Evolutionary conservation across 2,329 filamentous ascomycete species (phyloP), one percentile per base, ranked within the genome.

Genomic region (Albifimbria verrucaria): DNA sequence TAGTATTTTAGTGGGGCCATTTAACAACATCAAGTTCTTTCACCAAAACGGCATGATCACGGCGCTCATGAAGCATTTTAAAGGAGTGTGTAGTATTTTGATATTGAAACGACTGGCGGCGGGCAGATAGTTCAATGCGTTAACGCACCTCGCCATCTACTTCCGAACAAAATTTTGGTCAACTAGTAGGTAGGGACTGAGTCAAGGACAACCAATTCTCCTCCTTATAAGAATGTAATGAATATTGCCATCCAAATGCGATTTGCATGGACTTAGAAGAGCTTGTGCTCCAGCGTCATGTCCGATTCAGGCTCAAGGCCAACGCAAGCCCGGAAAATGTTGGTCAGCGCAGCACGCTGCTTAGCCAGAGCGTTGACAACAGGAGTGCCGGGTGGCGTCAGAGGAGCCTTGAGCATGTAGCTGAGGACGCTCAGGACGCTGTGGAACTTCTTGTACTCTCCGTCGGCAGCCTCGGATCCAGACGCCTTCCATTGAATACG

Each of bases 201-300:
- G n/a, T n/a, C n/a, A n/a, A n/a, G n/a, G n/a, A n/a, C n/a, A n/a
- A n/a, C n/a, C n/a, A n/a, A n/a, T n/a, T n/a, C n/a, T n/a, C n/a
- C n/a, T n/a, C 32, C 32, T n/a, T 39, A 15, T 17, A 39, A 12
- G 32, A 39, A 39, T 39, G 32, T 39, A 39, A n/a, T n/a, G n/a
- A n/a, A n/a, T n/a, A n/a, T n/a, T n/a, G n/a, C n/a, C n/a, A n/a
- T n/a, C n/a, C 18, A 48, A 50, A n/a, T 15, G 6, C 4, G 7
- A 47, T 26, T 48, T 44, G 17, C 39, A 39, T n/a, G n/a, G n/a
- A n/a, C 54, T 72, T 82, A 90, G 71, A 97, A 92, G 59, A 97
- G 83, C 86, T 97, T 99, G 80, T 97, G 93, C 83, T 99, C 94
- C 50, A 97, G 83, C 41, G 92, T 97, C 94, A 99, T 99, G 72